A percentile compares a stretch with the other conserved stretches of the same genome.
Evolutionary conservation across 768 basidiomycete genomes (phyloP).

Genomic region (Pleurotus cornucopiae): DNA sequence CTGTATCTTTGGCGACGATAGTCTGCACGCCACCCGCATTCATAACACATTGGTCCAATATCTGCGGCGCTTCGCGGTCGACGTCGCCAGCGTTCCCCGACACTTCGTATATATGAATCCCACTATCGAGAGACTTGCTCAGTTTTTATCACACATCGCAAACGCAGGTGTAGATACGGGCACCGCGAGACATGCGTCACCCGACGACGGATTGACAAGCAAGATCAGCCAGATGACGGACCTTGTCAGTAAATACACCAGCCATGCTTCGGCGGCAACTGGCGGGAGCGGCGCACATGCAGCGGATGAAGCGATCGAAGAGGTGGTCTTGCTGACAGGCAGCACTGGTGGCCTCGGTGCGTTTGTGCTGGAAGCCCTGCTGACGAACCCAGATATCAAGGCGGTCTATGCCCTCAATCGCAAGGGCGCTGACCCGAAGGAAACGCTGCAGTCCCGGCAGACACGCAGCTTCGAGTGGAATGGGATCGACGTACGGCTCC

Average conservation of each 20-base stretch:
- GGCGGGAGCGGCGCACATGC: neutral
- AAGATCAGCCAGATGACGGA: slow-evolving; percentile 15
- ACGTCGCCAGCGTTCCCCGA: slow-evolving; percentile 1
- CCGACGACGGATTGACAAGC: neutral
- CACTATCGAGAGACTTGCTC: slow-evolving; percentile 13
- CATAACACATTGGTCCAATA: slow-evolving; percentile 27
- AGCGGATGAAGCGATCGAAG: neutral
- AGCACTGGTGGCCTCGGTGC: slow-evolving; percentile 32
- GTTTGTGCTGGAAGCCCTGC: slow-evolving; percentile 25
- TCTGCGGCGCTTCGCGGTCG: slow-evolving; percentile 9
- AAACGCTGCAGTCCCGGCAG: slow-evolving; percentile 22
- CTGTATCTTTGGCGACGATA: slow-evolving; percentile 8
- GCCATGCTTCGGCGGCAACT: slow-evolving; percentile 8
- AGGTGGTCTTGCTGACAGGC: slow-evolving; percentile 31
- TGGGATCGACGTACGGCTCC: slow-evolving; percentile 16
- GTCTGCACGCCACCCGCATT: slow-evolving; percentile 27
- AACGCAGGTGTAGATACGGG: neutral
- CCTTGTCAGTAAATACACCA: slow-evolving; percentile 21
- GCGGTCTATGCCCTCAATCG: slow-evolving; percentile 33
- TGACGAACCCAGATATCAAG: slow-evolving; percentile 19
- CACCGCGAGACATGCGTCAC: slow-evolving; percentile 5
- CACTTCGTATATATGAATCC: slow-evolving; percentile 19
- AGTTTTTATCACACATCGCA: neutral
- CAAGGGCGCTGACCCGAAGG: neutral
- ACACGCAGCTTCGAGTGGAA: slow-evolving; percentile 15